Evolutionary conservation across 1,284 basidiomycete genomes (phyloP).

Genomic region (Porphyrellus sp.): DNA sequence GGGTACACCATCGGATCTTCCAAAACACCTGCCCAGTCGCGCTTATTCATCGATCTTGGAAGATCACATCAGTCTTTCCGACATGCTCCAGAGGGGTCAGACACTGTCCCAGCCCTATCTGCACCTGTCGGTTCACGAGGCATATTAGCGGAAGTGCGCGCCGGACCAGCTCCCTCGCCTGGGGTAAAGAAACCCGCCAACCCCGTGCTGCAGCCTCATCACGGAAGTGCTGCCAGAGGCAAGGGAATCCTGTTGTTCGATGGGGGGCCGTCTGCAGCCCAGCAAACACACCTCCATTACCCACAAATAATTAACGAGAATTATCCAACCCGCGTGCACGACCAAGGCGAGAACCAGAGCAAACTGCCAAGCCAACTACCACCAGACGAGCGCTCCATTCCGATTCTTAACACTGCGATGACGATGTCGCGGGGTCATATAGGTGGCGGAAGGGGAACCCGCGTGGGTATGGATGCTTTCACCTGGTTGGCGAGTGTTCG

Average conservation of each 20-base stretch:
- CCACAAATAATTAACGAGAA: conserved; percentile 14
- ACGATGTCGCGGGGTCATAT: conserved; percentile 55
- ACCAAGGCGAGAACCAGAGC: conserved; percentile 15
- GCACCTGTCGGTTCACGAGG: conserved; percentile 63
- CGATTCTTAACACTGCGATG: conserved; percentile 28
- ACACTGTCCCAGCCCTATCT: conserved; percentile 46
- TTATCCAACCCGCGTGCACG: conserved; percentile 17
- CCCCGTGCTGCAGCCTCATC: conserved; percentile 37
- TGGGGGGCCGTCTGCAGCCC: conserved; percentile 10
- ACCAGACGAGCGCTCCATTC: conserved; percentile 22
- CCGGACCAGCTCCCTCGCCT: conserved; percentile 42
- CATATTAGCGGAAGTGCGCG: conserved; percentile 67
- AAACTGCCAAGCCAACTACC: conserved; percentile 7
- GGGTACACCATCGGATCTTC: conserved; percentile 34
- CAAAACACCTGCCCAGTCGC: conserved; percentile 28
- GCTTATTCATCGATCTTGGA: conserved; percentile 18
- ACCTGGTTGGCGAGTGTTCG: conserved; percentile 73
- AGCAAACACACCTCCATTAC: conserved; percentile 21
- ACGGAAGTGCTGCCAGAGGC: conserved; percentile 37
- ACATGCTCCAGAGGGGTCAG: conserved; percentile 41
- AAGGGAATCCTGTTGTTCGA: conserved; percentile 31
- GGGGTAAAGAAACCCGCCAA: conserved; percentile 25
- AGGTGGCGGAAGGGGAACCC: conserved; percentile 51
- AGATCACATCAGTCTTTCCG: conserved; percentile 44
- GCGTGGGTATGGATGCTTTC: conserved; percentile 65